A percentile compares a stretch with the other conserved stretches of the same genome.
phyloP scores from a whole-genome alignment of 1,139 yeast species.

The Martiniozyma asiatica region DNA sequence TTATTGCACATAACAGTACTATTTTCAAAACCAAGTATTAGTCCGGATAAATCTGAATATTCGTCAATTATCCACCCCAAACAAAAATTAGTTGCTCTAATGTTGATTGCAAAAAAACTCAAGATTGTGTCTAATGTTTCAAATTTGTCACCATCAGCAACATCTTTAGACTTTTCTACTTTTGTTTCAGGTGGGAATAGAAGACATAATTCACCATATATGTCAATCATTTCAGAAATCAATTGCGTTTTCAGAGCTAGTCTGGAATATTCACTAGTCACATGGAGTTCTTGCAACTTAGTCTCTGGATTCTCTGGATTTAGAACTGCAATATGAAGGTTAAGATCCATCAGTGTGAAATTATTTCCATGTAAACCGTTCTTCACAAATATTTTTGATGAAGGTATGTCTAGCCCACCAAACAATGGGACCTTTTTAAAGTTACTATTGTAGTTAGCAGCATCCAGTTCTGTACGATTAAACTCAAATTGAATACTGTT shows the following conservation, averaged over 20 bases:
- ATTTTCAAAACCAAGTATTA: conserved; percentile 66
- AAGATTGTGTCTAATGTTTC: conserved; percentile 12
- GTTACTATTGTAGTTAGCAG: conserved; percentile 12
- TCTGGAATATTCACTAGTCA: conserved; percentile 48
- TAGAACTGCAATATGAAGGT: conserved; percentile 27
- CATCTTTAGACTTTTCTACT: not conserved
- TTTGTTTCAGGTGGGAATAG: conserved; percentile 1
- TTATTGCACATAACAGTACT: conserved; percentile 53
- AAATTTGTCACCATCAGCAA: conserved; percentile 3
- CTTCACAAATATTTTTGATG: conserved; percentile 25
- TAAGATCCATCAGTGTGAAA: conserved; percentile 28
- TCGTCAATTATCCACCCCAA: conserved; percentile 62
- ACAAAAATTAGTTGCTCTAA: conserved; percentile 56
- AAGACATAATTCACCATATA: conserved; percentile 9
- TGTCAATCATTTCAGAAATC: conserved; percentile 14
- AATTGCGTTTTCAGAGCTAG: conserved; percentile 44
- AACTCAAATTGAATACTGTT: conserved; percentile 3
- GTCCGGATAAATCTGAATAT: conserved; percentile 39
- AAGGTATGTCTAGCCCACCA: conserved; percentile 33
- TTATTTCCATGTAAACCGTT: conserved; percentile 16
- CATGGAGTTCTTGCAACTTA: conserved; percentile 34
- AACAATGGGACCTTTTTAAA: conserved; percentile 18
- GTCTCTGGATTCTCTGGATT: conserved; percentile 23
- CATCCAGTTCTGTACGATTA: conserved; percentile 4
- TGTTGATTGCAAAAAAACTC: conserved; percentile 39